These are phyloP conservation scores for Diplodia sapinea DNA, from an alignment of 2,329 filamentous ascomycete genomes.

Conservation along the genomic window DNA sequence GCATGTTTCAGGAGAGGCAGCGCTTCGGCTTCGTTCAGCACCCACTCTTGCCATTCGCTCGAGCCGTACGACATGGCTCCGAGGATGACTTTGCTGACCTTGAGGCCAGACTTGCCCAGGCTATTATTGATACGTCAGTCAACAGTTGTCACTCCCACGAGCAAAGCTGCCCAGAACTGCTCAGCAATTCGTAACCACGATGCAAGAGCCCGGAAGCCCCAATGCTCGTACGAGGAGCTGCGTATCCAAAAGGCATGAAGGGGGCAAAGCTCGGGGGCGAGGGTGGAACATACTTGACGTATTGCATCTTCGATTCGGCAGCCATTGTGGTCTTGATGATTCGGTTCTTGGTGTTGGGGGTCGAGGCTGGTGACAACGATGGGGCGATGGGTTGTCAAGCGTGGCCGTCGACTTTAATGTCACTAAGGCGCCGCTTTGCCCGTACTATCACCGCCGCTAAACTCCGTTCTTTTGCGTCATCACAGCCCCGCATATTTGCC, in stretches of 20 bases:
- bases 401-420: background rate
- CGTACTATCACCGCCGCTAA: constrained; percentile 17
- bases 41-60: constrained; percentile 60
- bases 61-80: constrained; percentile 69
- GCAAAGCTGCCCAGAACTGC: too few relatives aligned
- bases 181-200: background rate
- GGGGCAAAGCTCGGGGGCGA: too few relatives aligned
- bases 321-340: constrained; percentile 10
- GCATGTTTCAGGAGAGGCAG: constrained; percentile 67
- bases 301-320: constrained; percentile 45
- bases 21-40: constrained; percentile 63
- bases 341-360: background rate
- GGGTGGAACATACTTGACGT: constrained; percentile 42
- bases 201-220: background rate
- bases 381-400: background rate
- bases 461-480: constrained; percentile 11
- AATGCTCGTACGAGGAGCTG: background rate
- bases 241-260: background rate
- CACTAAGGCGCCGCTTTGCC: background rate
- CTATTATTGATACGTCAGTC: constrained; percentile 37
- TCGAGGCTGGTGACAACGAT: background rate
- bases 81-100: constrained; percentile 67
- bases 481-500: background rate
- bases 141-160: background rate
- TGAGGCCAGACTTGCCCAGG: constrained; percentile 67